phyloP scores from a whole-genome alignment of 805 yeast genomes.

The Torulaspora indica region DNA sequence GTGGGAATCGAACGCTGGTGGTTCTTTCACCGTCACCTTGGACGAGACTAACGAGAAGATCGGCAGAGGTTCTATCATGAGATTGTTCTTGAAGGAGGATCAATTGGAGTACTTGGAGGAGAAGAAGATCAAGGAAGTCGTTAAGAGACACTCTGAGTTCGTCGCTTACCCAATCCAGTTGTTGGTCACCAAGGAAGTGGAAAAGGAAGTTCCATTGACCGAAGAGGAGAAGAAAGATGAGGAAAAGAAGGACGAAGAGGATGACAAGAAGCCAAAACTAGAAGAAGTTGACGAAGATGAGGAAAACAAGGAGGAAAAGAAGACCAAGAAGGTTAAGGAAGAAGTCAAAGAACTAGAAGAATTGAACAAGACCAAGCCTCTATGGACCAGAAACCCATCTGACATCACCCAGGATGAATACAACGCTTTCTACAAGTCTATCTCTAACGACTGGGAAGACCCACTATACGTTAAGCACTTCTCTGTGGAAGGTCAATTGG shows the following conservation, averaged over 20 bases:
- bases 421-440: conserved; percentile 98
- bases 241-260: conserved; percentile 44
- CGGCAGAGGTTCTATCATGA: conserved; percentile 91
- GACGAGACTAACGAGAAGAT: conserved; percentile 83
- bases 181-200: conserved; percentile 97
- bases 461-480: conserved; percentile 99
- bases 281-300: conserved; percentile 72
- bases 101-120: conserved; percentile 98
- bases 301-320: conserved; percentile 65
- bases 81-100: conserved; percentile 97
- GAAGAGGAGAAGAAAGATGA: conserved; percentile 44
- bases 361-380: conserved; percentile 96
- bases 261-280: conserved; percentile 65
- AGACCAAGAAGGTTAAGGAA: conserved; percentile 89
- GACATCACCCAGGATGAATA: conserved; percentile 98
- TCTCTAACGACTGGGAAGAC: conserved; percentile 99
- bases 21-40: conserved; percentile 92
- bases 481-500: conserved; percentile 99
- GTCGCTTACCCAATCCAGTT: conserved; percentile 98
- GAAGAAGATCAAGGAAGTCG: conserved; percentile 98
- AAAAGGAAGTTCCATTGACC: conserved; percentile 90
- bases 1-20: conserved; percentile 99
- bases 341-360: conserved; percentile 94
- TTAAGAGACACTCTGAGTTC: conserved; percentile 98
- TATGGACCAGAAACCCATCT: conserved; percentile 98